Evolutionary conservation across 2,329 filamentous ascomycete species (phyloP), one percentile per base, ranked within the genome.

Genomic region (Cercospora berteroae): DNA sequence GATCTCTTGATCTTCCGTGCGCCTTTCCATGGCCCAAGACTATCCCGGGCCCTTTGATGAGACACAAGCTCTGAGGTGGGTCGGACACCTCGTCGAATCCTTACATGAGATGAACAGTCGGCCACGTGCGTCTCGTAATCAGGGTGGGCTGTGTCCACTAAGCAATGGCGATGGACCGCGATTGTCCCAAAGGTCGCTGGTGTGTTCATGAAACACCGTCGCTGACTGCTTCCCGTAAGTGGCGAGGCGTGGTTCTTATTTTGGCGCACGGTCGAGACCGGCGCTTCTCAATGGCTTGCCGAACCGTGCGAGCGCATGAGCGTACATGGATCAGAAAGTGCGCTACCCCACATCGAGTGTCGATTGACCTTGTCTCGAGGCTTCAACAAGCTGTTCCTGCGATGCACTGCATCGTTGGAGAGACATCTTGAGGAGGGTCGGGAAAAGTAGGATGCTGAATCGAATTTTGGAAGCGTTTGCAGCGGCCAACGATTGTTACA

Each of bases 221-320:
- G 63, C 63, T 60, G 55, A 65, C 56, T 39, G 48, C 63, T 36
- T 39, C 10, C 63, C 23, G 27, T 20, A 25, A 50, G 16, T 12
- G 63, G 63, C 25, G 56, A 55, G 42, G 57, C 56, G 63, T 52
- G 63, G 36, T 65, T 60, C 56, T 50, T 39, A 65, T 65, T 65
- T 60, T 60, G 55, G 63, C 13, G 39, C 63, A 55, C 55, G 63
- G 56, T 36, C 63, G 42, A 59, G 63, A 52, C 63, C 27, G 42
- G 61, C 29, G 50, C 50, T 33, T 36, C 36, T 36, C 36, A 13
- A 23, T 36, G n/a, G 13, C 61, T 52, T 29, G 48, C 48, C 25
- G 48, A 64, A 64, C 16, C 55, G 55, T 23, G 55, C 55, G 55
- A 57, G 33, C 61, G 61, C 59, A 61, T 44, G 59, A 50, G 33